Base-by-base conservation (phyloP, 768 basidiomycete genomes). In the Calocera viscosa region DNA sequence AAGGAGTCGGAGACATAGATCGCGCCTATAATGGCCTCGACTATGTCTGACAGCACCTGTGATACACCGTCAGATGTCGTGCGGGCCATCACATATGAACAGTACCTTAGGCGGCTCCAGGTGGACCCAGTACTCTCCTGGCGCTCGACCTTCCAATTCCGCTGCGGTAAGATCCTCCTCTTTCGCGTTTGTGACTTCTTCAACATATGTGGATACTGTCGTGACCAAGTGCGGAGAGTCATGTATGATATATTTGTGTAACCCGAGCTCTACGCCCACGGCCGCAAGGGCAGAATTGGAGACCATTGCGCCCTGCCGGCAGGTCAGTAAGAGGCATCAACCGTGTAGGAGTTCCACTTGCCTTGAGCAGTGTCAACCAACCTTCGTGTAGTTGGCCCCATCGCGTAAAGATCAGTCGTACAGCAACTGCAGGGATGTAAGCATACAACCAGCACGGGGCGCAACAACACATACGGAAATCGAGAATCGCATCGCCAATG, bases 401-500 rank as follows among this genome's bases (percentile, higher is more conserved):
- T 19, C 83, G 82, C 70, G 82, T 76, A 71, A 81, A 91, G 64
- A 92, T 82, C 74, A 90, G 80, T 24, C 82, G 83, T 33, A 90
- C 83, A 24, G 89, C 85, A 78, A 91, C 91, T 92, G 70, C 19
- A 43, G 40, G 34, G 32, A 65, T 32, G 66, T 33, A 2, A 66
- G 40, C 63, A 65, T 41, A 32, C 53, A 11, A 33, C 24, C 14
- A 40, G 34, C 63, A 10, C 1, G 22, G 10, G 5, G 16, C 2
- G 0, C 14, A 53, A 78, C 89, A 47, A 19, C 19, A 47, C 19
- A 66, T 72, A 92, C 91, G 75, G 67, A 90, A 88, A 74, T 93
- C 91, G 28, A 94, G 81, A 64, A 94, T 83, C 1, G 89, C 89
- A 76, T 94, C 91, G 14, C 91, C 91, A 41, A 92, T 79, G 73